Percentiles rank a stretch among this genome's conserved stretches.
phyloP scores from a whole-genome alignment of 2,329 filamentous ascomycete genomes.

The Penicillium sp. region DNA sequence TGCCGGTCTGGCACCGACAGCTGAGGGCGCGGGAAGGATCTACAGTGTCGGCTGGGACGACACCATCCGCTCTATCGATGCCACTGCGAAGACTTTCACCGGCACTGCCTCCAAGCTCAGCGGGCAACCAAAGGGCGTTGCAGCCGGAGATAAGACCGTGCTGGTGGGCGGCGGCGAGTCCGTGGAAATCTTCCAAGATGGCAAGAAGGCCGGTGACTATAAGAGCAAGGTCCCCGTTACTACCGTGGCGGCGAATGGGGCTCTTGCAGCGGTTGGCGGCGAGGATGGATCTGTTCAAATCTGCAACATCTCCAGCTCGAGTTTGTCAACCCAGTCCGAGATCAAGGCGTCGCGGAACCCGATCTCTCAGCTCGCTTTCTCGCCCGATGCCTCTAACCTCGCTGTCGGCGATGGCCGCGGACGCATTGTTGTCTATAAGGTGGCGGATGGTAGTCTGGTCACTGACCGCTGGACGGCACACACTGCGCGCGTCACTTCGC shows the following conservation, averaged over 20 bases:
- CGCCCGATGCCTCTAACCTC: conserved; percentile 73
- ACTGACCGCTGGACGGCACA: conserved; percentile 80
- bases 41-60: conserved; percentile 96
- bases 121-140: conserved; percentile 79
- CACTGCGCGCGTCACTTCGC: conserved; percentile 67
- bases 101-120: conserved; percentile 69
- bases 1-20: conserved; percentile 68
- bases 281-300: conserved; percentile 76
- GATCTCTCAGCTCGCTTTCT: conserved; percentile 84
- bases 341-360: conserved; percentile 71
- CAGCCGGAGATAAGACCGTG: conserved; percentile 56
- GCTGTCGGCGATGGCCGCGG: conserved; percentile 83
- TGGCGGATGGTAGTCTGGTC: conserved; percentile 68
- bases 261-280: conserved; percentile 74
- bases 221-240: conserved; percentile 68
- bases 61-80: conserved; percentile 77
- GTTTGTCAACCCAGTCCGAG: conserved; percentile 58
- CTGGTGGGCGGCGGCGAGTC: conserved; percentile 65
- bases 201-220: conserved; percentile 62
- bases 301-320: conserved; percentile 66
- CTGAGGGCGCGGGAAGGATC: conserved; percentile 60
- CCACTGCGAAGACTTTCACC: conserved; percentile 73
- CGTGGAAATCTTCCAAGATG: conserved; percentile 63
- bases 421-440: conserved; percentile 83
- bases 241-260: conserved; percentile 70